These are phyloP conservation scores for Xylaria arbuscula DNA, from an alignment of 2,329 filamentous ascomycete species.

Conservation along the genomic window DNA sequence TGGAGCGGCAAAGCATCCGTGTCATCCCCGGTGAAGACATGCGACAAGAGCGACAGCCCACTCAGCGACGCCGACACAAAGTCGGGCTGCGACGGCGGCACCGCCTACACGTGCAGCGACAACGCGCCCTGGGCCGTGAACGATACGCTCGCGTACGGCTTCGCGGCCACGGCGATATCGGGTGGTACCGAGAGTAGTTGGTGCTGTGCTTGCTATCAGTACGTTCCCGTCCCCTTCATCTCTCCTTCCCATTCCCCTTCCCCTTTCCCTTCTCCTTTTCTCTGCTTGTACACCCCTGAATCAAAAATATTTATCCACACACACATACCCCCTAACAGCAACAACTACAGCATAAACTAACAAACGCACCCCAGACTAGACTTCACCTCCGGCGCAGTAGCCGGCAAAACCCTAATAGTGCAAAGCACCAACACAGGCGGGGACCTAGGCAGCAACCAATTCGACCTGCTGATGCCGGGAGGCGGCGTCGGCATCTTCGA, in stretches of 20 bases:
- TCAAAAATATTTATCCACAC: not conserved
- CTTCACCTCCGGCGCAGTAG: constrained; percentile 56
- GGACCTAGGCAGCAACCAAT: constrained; percentile 63
- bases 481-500: constrained; percentile 63
- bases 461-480: constrained; percentile 61
- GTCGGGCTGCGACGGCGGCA: constrained; percentile 62
- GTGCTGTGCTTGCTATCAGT: constrained; percentile 68
- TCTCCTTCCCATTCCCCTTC: not conserved
- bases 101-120: constrained; percentile 63
- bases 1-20: constrained; percentile 61
- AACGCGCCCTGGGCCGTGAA: constrained; percentile 65
- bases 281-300: not conserved
- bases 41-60: constrained; percentile 58
- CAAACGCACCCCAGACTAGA: constrained; percentile 37
- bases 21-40: constrained; percentile 56
- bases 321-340: not conserved
- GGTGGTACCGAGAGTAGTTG: constrained; percentile 60
- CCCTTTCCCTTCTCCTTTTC: not conserved
- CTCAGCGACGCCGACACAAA: constrained; percentile 56
- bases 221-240: constrained; percentile 28
- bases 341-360: not conserved
- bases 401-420: constrained; percentile 67
- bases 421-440: constrained; percentile 68
- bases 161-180: constrained; percentile 61
- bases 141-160: constrained; percentile 65